These are phyloP conservation scores for Phaffia australis DNA, from an alignment of 768 basidiomycete genomes.

Conservation along the genomic window DNA sequence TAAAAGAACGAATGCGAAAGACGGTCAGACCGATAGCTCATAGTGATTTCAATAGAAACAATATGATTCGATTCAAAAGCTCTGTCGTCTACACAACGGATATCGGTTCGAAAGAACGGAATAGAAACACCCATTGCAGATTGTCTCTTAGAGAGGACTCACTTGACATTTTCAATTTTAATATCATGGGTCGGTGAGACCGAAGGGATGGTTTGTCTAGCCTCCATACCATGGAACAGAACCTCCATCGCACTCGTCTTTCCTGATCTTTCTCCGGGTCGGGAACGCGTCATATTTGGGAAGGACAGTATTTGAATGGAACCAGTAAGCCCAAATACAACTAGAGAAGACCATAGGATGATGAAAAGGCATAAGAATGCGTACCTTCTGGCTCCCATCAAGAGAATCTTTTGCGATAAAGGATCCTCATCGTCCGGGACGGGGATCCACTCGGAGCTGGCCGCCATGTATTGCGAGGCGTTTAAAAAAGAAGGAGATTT, in stretches of 20 bases:
- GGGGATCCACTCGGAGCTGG: too few species aligned
- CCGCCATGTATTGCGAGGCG: too few species aligned
- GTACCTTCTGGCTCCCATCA: conserved; percentile 11
- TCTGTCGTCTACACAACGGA: neutral
- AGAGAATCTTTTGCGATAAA: conserved; percentile 11
- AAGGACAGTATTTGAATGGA: too few species aligned
- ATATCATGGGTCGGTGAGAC: conserved; percentile 11
- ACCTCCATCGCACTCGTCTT: conserved; percentile 7
- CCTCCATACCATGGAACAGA: conserved; percentile 7
- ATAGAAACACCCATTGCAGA: too few species aligned
- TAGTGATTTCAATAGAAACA: neutral
- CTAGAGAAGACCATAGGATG: neutral
- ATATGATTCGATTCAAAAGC: neutral
- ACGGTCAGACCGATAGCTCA: neutral
- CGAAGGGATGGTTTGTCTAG: conserved; percentile 10
- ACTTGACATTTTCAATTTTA: conserved; percentile 13
- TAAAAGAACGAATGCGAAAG: neutral
- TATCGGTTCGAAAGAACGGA: neutral
- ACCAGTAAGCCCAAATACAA: too few species aligned
- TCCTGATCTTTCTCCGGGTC: conserved; percentile 1
- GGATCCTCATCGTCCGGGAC: conserved; percentile 3
- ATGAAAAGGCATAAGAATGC: neutral
- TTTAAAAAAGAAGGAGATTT: too few species aligned
- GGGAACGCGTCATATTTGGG: neutral
- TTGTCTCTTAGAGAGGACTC: neutral